Evolutionary conservation across 371 early-diverging fungal genomes (phyloP).

Genomic region (Paraphysoderma sedebokerense): DNA sequence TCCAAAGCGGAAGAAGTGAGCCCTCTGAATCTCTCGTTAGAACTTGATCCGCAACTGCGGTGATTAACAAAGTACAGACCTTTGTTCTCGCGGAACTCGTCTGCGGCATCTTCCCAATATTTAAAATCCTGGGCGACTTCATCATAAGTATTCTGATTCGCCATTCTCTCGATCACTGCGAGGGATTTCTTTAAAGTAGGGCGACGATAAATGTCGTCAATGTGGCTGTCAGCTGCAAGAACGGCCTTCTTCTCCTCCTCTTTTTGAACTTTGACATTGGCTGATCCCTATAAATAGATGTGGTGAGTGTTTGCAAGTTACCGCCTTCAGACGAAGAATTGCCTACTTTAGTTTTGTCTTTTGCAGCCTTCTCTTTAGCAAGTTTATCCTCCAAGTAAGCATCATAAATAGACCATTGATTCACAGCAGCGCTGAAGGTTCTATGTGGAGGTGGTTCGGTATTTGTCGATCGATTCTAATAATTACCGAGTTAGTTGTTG

Average conservation of each 20-base stretch:
- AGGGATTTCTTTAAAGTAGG: slow-evolving; percentile 25
- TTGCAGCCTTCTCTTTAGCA: slow-evolving; percentile 28
- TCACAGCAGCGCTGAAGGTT: slow-evolving; percentile 25
- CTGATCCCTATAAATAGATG: slow-evolving; percentile 2
- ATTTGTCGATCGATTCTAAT: slow-evolving; percentile 29
- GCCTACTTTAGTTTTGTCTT: slow-evolving; percentile 28
- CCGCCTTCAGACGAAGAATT: neutral
- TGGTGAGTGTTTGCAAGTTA: neutral
- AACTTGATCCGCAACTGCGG: neutral
- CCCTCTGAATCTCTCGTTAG: slow-evolving; percentile 12
- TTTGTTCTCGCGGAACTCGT: slow-evolving; percentile 28
- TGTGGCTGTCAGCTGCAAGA: neutral
- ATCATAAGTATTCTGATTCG: slow-evolving; percentile 41
- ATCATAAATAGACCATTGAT: slow-evolving; percentile 38
- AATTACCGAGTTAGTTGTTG: neutral
- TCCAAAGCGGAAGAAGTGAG: slow-evolving; percentile 32
- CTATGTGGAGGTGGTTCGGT: slow-evolving; percentile 37
- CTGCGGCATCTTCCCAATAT: slow-evolving; percentile 42
- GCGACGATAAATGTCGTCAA: slow-evolving; percentile 28
- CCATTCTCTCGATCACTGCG: slow-evolving; percentile 32
- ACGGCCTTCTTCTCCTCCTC: slow-evolving; percentile 21
- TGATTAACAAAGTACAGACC: too few species aligned
- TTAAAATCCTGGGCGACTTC: slow-evolving; percentile 40
- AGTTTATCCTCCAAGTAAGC: slow-evolving; percentile 32
- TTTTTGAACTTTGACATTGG: slow-evolving; percentile 24